Conservation (phyloP, 1,284 basidiomycete genomes). For the Ustilago vetiveriae region DNA sequence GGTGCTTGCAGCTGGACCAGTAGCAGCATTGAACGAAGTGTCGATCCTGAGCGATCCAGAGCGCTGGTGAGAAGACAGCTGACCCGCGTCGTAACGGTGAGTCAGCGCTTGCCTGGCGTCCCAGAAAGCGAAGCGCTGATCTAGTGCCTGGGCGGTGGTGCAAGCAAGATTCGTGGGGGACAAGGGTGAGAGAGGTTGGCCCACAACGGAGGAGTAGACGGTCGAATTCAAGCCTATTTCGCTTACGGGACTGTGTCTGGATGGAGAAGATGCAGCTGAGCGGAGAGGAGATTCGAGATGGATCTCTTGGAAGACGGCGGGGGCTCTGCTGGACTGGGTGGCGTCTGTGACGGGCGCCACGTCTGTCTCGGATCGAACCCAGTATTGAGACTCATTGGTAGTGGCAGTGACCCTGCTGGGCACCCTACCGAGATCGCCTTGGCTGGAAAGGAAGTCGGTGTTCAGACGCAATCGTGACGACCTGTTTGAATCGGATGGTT, state of each 20-base stretch:
- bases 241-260: conserved; percentile 6
- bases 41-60: conserved; percentile 10
- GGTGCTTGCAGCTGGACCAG: neutral
- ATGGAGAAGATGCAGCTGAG: conserved; percentile 8
- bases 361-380: conserved; percentile 24
- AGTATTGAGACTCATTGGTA: conserved; percentile 38
- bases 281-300: conserved; percentile 5
- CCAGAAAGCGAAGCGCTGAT: conserved; percentile 1
- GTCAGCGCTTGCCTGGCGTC: neutral
- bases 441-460: conserved; percentile 28
- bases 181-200: conserved; percentile 16
- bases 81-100: neutral
- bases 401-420: conserved; percentile 35
- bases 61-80: conserved; percentile 7
- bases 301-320: conserved; percentile 32
- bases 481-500: conserved; percentile 1
- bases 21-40: neutral
- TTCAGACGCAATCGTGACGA: conserved; percentile 27
- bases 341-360: conserved; percentile 2
- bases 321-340: conserved; percentile 15
- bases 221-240: conserved; percentile 10
- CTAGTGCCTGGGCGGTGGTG: conserved; percentile 9
- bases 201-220: conserved; percentile 5
- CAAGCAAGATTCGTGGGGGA: conserved; percentile 15
- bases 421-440: conserved; percentile 30